phyloP scores from a whole-genome alignment of 1,284 basidiomycete genomes.

The Boletellus deceptivus region DNA sequence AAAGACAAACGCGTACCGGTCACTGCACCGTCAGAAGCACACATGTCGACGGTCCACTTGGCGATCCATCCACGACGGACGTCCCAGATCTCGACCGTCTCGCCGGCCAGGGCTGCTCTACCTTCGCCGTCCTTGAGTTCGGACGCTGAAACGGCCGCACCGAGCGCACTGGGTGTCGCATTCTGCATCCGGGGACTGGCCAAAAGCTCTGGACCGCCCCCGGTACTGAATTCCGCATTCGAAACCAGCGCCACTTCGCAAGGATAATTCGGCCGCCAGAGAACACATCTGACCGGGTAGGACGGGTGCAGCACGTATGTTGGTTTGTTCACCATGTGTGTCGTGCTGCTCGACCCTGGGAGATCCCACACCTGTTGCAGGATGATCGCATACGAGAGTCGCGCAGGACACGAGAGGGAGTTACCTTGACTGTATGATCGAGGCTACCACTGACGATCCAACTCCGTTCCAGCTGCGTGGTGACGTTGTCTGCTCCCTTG shows the following conservation, averaged over 20 bases:
- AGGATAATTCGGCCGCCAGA: conserved; percentile 78
- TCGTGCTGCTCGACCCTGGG: conserved; percentile 43
- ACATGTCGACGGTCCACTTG: conserved; percentile 74
- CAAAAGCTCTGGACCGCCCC: conserved; percentile 26
- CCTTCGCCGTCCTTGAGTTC: conserved; percentile 22
- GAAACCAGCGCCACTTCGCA: conserved; percentile 78
- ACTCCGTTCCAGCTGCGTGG: conserved; percentile 39
- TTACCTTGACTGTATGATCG: conserved; percentile 78
- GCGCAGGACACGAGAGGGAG: neutral
- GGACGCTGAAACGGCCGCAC: neutral
- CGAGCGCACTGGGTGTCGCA: conserved; percentile 23
- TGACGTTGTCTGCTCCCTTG: conserved; percentile 18
- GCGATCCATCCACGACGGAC: conserved; percentile 78
- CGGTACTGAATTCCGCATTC: conserved; percentile 56
- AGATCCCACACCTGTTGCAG: conserved; percentile 74
- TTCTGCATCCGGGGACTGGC: conserved; percentile 32
- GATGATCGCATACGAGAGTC: neutral
- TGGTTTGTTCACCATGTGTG: conserved; percentile 59
- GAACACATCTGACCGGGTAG: conserved; percentile 69
- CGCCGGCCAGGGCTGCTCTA: conserved; percentile 38
- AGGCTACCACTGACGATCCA: conserved; percentile 85
- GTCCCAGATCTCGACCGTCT: conserved; percentile 85
- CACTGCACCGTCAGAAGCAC: conserved; percentile 63
- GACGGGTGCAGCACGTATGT: conserved; percentile 75
- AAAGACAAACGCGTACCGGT: conserved; percentile 47